These are phyloP conservation scores for Aspergillus luchuensis DNA, from an alignment of 2,329 filamentous ascomycete genomes.

Conservation along the genomic window DNA sequence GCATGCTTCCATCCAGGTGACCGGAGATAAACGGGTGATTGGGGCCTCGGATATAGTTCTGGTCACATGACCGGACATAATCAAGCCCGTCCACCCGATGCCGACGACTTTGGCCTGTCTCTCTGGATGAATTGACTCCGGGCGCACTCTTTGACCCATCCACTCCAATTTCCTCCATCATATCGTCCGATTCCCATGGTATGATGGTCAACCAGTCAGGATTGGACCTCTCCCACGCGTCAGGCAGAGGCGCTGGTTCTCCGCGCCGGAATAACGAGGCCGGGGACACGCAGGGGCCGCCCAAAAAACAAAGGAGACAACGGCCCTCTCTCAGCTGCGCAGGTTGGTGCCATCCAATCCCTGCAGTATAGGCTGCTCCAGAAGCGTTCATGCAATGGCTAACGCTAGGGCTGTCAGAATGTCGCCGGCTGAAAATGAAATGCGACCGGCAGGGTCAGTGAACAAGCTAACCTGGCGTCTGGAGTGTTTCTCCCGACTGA, in stretches of 20 bases:
- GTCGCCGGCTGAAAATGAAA: conserved; percentile 6
- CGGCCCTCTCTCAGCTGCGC: conserved; percentile 7
- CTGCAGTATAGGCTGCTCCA: background rate
- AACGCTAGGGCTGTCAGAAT: background rate
- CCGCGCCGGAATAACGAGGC: background rate
- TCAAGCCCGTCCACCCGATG: background rate
- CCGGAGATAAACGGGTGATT: background rate
- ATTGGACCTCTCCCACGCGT: background rate
- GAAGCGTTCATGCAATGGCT: background rate
- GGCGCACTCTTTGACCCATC: background rate
- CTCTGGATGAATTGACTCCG: too few species aligned
- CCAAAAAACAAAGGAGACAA: conserved; percentile 6
- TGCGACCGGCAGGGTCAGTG: conserved; percentile 7
- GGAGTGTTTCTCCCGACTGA: background rate
- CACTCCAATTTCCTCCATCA: background rate
- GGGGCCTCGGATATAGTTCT: background rate
- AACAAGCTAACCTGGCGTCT: background rate
- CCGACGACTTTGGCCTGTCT: background rate
- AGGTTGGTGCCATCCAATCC: background rate
- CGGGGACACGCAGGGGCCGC: background rate
- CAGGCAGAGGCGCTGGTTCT: background rate
- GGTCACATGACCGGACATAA: background rate
- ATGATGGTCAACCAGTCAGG: background rate
- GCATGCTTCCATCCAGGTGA: background rate
- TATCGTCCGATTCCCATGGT: background rate